phyloP scores from a whole-genome alignment of 2,329 filamentous ascomycete species.

The Colletotrichum orbiculare region DNA sequence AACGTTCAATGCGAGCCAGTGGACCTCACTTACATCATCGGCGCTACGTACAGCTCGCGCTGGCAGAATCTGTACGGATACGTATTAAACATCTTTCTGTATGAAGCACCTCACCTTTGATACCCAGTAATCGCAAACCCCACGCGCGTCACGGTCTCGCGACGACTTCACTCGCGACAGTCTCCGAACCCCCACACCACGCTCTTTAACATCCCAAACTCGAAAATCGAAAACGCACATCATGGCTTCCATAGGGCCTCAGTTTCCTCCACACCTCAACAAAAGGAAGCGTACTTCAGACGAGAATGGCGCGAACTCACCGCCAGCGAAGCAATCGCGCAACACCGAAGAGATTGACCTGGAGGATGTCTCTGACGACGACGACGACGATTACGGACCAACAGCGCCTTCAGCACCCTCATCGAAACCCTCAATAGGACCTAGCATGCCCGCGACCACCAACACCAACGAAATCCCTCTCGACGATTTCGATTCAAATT shows the following conservation, averaged over 20 bases:
- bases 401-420: slow-evolving; percentile 40
- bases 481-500: slow-evolving; percentile 47
- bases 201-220: background rate
- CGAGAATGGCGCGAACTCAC: slow-evolving; percentile 52
- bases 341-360: slow-evolving; percentile 63
- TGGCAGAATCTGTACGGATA: no score
- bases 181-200: background rate
- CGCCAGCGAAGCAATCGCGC: slow-evolving; percentile 61
- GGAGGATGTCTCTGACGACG: slow-evolving; percentile 51
- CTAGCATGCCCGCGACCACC: slow-evolving; percentile 40
- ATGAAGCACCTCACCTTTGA: no score
- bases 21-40: background rate
- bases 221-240: slow-evolving; percentile 40
- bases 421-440: slow-evolving; percentile 40
- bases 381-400: slow-evolving; percentile 56
- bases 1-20: background rate
- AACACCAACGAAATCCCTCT: slow-evolving; percentile 57
- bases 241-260: slow-evolving; percentile 78
- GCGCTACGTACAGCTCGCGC: no score
- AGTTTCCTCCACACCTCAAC: slow-evolving; percentile 73
- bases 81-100: no score
- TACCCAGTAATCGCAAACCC: background rate
- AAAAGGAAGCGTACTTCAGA: slow-evolving; percentile 70
- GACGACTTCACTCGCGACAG: no score
- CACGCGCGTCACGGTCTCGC: background rate